These are phyloP conservation scores for Wickerhamiella allomyrinae DNA, from an alignment of 805 yeast species.

Conservation along the genomic window DNA sequence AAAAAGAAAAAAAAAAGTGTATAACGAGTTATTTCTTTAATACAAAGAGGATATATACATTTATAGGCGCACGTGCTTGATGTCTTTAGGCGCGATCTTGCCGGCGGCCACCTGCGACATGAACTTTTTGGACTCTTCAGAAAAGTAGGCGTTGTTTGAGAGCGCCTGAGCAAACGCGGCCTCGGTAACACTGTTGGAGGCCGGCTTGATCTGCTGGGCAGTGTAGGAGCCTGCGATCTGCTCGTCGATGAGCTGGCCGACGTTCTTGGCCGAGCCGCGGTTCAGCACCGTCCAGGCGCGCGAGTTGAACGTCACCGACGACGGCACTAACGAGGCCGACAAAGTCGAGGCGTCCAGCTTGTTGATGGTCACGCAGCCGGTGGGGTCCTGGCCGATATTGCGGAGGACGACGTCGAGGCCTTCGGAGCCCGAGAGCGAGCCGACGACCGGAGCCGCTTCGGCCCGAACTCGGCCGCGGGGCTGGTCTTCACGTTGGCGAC, in stretches of 20 bases:
- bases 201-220: not conserved
- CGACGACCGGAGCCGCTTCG: not conserved
- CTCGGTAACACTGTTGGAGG: not conserved
- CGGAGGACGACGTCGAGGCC: slow-evolving; percentile 12
- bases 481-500: not conserved
- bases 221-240: not conserved
- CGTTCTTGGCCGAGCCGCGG: slow-evolving; percentile 8
- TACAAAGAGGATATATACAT: not conserved
- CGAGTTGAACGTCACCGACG: slow-evolving; percentile 11
- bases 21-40: too few species aligned
- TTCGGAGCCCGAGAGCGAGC: slow-evolving; percentile 3
- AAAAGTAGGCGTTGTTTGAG: slow-evolving; percentile 8
- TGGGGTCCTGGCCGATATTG: slow-evolving; percentile 7
- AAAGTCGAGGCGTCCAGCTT: slow-evolving; percentile 3
- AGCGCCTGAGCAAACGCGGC: slow-evolving; percentile 7
- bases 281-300: slow-evolving; percentile 16
- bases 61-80: slow-evolving; percentile 5
- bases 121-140: slow-evolving; percentile 7
- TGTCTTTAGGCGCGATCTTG: slow-evolving; percentile 10
- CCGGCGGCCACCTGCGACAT: slow-evolving; percentile 14
- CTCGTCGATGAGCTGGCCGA: not conserved
- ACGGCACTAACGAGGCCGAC: slow-evolving; percentile 2
- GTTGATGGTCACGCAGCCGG: slow-evolving; percentile 3
- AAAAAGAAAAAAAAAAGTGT: too few species aligned
- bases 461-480: not conserved